Conservation (phyloP, 2,329 filamentous ascomycete species). For the Penicillium concentricum region DNA sequence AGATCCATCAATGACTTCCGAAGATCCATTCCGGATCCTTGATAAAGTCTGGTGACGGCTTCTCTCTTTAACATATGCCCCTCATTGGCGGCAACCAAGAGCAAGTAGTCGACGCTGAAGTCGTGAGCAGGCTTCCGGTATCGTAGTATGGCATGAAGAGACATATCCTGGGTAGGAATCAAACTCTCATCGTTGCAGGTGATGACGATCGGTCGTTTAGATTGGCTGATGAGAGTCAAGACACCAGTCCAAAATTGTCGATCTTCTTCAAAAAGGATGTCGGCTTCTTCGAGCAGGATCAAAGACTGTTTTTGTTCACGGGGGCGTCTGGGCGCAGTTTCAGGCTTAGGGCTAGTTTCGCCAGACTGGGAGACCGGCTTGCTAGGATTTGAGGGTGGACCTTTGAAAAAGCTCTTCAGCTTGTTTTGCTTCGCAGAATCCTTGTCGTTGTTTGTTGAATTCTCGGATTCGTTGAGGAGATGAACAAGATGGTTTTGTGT, state of each 20-base stretch:
- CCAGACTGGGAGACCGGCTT: constrained; percentile 18
- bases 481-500: constrained; percentile 89
- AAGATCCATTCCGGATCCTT: constrained; percentile 68
- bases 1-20: constrained; percentile 80
- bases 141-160: constrained; percentile 80
- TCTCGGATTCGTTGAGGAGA: constrained; percentile 38
- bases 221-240: constrained; percentile 72
- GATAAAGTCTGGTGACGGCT: constrained; percentile 69
- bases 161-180: constrained; percentile 72
- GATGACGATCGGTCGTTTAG: constrained; percentile 88
- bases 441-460: constrained; percentile 15
- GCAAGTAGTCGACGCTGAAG: constrained; percentile 73
- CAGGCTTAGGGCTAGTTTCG: constrained; percentile 23
- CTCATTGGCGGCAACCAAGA: constrained; percentile 81
- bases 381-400: constrained; percentile 42
- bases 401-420: constrained; percentile 78
- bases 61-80: constrained; percentile 73
- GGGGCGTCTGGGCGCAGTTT: constrained; percentile 34
- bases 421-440: constrained; percentile 72
- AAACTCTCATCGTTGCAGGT: constrained; percentile 91
- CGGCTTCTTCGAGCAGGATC: constrained; percentile 90
- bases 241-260: constrained; percentile 91
- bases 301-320: constrained; percentile 81
- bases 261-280: constrained; percentile 92
- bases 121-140: constrained; percentile 66